These are phyloP conservation scores for Capronia epimyces DNA, from an alignment of 2,329 filamentous ascomycete genomes.

Conservation along the genomic window DNA sequence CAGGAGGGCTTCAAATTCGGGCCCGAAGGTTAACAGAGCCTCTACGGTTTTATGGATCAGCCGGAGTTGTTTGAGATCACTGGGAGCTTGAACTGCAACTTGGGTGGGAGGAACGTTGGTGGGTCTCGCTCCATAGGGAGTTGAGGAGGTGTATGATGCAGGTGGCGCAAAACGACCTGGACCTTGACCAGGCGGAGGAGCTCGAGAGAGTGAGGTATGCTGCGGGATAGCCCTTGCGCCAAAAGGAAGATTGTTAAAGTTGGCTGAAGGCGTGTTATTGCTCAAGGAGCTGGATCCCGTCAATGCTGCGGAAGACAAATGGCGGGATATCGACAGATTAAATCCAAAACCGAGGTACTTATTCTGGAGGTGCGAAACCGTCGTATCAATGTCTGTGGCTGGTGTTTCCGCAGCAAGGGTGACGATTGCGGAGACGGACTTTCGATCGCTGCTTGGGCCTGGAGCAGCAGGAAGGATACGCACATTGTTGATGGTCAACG, in stretches of 20 bases:
- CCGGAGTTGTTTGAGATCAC: conserved; percentile 70
- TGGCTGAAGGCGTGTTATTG: conserved; percentile 43
- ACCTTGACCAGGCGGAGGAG: conserved; percentile 45
- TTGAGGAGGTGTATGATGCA: conserved; percentile 56
- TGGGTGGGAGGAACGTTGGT: conserved; percentile 42
- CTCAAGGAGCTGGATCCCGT: conserved; percentile 48
- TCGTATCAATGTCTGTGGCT: conserved; percentile 73
- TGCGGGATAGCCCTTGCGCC: conserved; percentile 64
- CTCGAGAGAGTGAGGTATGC: conserved; percentile 46
- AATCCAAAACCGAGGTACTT: conserved; percentile 80
- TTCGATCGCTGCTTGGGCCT: conserved; percentile 54
- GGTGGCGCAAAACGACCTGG: conserved; percentile 70
- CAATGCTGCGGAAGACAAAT: conserved; percentile 72
- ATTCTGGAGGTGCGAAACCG: conserved; percentile 73
- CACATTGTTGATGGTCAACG: conserved; percentile 64
- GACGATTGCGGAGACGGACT: conserved; percentile 70
- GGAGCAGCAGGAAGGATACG: conserved; percentile 60
- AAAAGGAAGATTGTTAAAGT: conserved; percentile 58
- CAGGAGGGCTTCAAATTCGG: conserved; percentile 83
- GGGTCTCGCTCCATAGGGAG: conserved; percentile 40
- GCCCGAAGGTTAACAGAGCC: conserved; percentile 68
- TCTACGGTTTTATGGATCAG: conserved; percentile 88
- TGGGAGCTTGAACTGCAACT: conserved; percentile 68
- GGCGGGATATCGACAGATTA: conserved; percentile 71
- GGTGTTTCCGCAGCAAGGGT: conserved; percentile 75